Percentiles rank a stretch among this genome's conserved stretches.
Conservation (phyloP, 306 rosid genomes). For the Dalbergia oliveri region DNA sequence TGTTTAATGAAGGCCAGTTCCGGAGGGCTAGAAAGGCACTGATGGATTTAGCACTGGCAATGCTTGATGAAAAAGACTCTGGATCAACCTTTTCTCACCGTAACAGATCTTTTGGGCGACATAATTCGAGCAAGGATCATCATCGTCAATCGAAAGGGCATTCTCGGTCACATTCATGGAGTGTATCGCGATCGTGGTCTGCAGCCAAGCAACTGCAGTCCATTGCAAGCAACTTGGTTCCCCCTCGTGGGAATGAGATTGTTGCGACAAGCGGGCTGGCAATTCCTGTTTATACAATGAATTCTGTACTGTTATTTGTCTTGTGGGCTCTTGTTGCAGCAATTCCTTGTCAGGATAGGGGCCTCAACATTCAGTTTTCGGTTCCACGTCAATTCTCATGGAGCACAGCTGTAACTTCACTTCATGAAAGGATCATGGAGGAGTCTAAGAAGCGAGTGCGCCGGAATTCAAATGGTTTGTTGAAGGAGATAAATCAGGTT, state of each 20-base stretch:
- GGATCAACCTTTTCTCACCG: slow-evolving; percentile 67
- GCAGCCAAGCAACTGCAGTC: slow-evolving; percentile 92
- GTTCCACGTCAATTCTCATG: slow-evolving; percentile 74
- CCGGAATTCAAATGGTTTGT: slow-evolving; percentile 70
- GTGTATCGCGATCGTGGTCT: slow-evolving; percentile 88
- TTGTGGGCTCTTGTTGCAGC: slow-evolving; percentile 90
- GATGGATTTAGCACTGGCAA: slow-evolving; percentile 73
- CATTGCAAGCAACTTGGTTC: slow-evolving; percentile 74
- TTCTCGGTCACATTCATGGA: slow-evolving; percentile 93
- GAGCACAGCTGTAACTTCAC: slow-evolving; percentile 64
- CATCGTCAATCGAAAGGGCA: slow-evolving; percentile 57
- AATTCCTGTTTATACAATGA: slow-evolving; percentile 75
- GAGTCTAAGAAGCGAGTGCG: slow-evolving; percentile 87
- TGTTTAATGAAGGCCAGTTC: slow-evolving; percentile 78
- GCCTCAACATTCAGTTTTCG: slow-evolving; percentile 73
- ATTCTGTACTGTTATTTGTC: slow-evolving; percentile 72
- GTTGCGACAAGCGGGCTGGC: slow-evolving; percentile 72
- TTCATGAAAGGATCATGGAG: slow-evolving; percentile 82
- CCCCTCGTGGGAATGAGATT: slow-evolving; percentile 78
- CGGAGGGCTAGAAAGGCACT: slow-evolving; percentile 83
- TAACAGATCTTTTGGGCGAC: slow-evolving; percentile 80
- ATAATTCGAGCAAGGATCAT: slow-evolving; percentile 66
- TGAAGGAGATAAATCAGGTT: slow-evolving; percentile 86
- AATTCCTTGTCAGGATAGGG: slow-evolving; percentile 90
- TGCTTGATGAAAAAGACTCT: slow-evolving; percentile 76